A percentile compares a stretch with the other conserved stretches of the same genome.
phyloP scores from a whole-genome alignment of 108 stramenopile species.

The Skeletonema costatum region DNA sequence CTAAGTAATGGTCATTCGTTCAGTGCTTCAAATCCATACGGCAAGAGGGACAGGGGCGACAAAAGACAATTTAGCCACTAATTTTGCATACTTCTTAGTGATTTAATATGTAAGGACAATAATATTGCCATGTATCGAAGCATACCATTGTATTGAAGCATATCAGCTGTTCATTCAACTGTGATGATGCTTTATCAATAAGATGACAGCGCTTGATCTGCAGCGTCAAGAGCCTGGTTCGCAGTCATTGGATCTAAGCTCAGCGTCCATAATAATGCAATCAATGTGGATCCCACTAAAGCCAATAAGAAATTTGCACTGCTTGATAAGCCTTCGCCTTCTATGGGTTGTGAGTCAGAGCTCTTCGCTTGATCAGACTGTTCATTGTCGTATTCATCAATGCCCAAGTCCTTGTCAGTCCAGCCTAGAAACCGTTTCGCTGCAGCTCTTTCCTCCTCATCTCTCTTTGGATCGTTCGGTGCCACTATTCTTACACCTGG shows the following conservation, averaged over 20 bases:
- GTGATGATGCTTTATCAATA: neutral
- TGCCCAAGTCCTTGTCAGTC: slow-evolving; percentile 26
- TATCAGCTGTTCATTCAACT: neutral
- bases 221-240: neutral
- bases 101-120: neutral
- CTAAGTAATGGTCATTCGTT: slow-evolving; percentile 86
- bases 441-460: slow-evolving; percentile 46
- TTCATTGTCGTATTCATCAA: slow-evolving; percentile 7
- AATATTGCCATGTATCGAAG: neutral
- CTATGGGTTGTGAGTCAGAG: neutral
- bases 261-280: slow-evolving; percentile 31
- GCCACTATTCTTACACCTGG: slow-evolving; percentile 73
- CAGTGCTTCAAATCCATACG: slow-evolving; percentile 96
- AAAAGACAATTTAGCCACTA: slow-evolving; percentile 91
- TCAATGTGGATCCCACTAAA: slow-evolving; percentile 29
- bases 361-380: neutral
- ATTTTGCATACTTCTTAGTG: slow-evolving; percentile 4
- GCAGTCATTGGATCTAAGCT: slow-evolving; percentile 40
- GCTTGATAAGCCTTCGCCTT: slow-evolving; percentile 8
- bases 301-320: slow-evolving; percentile 23
- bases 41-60: slow-evolving; percentile 83
- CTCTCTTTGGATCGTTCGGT: slow-evolving; percentile 54
- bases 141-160: neutral
- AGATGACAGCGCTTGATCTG: neutral
- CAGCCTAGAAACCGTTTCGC: slow-evolving; percentile 53